Percentiles rank a stretch among this genome's conserved stretches.
Conservation (phyloP, 2,329 filamentous ascomycete species). For the Scorias spongiosa region DNA sequence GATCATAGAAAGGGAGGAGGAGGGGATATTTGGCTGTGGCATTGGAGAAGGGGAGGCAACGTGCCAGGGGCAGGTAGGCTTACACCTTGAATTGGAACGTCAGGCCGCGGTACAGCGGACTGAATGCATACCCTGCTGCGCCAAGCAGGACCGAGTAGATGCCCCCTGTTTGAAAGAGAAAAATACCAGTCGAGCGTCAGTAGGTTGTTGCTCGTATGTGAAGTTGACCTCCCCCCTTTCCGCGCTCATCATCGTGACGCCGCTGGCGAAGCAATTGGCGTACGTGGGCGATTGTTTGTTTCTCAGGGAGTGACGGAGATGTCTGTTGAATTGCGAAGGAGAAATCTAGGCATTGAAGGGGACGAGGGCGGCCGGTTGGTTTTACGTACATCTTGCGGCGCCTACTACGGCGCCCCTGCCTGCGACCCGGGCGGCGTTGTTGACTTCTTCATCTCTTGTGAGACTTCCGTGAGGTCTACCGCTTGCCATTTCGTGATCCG, state of each 20-base stretch:
- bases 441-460: slow-evolving; percentile 47
- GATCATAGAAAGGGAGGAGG: no score
- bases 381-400: slow-evolving; percentile 21
- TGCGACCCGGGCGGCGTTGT: slow-evolving; percentile 57
- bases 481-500: not conserved
- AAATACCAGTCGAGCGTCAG: no score
- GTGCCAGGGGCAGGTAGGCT: slow-evolving; percentile 15
- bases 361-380: not conserved
- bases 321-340: no score
- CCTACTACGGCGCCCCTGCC: slow-evolving; percentile 50
- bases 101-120: slow-evolving; percentile 55
- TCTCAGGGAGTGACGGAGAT: no score
- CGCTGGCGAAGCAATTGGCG: no score
- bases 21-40: not conserved
- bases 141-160: slow-evolving; percentile 47
- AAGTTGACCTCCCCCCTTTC: no score
- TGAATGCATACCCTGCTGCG: slow-evolving; percentile 46
- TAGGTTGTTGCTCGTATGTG: no score
- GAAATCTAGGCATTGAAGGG: not conserved
- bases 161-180: slow-evolving; percentile 38
- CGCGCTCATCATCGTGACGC: no score
- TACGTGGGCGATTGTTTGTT: no score
- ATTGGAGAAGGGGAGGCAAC: slow-evolving; percentile 10
- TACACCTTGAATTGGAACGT: slow-evolving; percentile 69
- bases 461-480: slow-evolving; percentile 35